A percentile compares a stretch with the other conserved stretches of the same genome.
phyloP scores from a whole-genome alignment of 2,329 filamentous ascomycete species.

The Septoria petroselini region DNA sequence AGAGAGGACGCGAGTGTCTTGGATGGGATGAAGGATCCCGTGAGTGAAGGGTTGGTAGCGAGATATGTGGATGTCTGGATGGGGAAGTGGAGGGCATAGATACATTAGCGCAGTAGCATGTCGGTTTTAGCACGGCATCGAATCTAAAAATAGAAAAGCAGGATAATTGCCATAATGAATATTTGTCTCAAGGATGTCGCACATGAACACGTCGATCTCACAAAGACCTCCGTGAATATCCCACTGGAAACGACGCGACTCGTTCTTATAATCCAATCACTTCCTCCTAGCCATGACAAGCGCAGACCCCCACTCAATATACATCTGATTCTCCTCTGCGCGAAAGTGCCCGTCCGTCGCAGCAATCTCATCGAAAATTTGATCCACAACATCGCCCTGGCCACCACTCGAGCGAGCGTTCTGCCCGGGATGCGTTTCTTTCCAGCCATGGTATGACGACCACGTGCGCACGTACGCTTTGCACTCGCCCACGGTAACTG shows the following conservation, averaged over 20 bases:
- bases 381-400: slow-evolving; percentile 59
- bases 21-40: slow-evolving; percentile 5
- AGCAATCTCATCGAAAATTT: slow-evolving; percentile 59
- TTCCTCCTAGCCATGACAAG: slow-evolving; percentile 55
- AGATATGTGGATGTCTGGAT: slow-evolving; percentile 15
- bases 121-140: no score
- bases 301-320: slow-evolving; percentile 61
- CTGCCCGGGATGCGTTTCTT: slow-evolving; percentile 52
- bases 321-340: slow-evolving; percentile 50
- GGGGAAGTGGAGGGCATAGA: slow-evolving; percentile 7
- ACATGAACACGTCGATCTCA: no score
- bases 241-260: no score
- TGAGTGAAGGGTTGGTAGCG: slow-evolving; percentile 8
- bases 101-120: no score
- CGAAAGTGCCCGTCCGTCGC: slow-evolving; percentile 53
- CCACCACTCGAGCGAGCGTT: slow-evolving; percentile 55
- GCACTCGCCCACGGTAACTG: slow-evolving; percentile 55
- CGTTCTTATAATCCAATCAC: slow-evolving; percentile 7
- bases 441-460: slow-evolving; percentile 59
- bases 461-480: slow-evolving; percentile 63
- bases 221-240: no score
- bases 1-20: not conserved
- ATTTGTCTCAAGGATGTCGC: no score
- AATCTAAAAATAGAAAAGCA: no score
- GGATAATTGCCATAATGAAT: no score